Evolutionary conservation across 495 filamentous ascomycete genomes (phyloP).

Genomic region (Extremus antarcticus): DNA sequence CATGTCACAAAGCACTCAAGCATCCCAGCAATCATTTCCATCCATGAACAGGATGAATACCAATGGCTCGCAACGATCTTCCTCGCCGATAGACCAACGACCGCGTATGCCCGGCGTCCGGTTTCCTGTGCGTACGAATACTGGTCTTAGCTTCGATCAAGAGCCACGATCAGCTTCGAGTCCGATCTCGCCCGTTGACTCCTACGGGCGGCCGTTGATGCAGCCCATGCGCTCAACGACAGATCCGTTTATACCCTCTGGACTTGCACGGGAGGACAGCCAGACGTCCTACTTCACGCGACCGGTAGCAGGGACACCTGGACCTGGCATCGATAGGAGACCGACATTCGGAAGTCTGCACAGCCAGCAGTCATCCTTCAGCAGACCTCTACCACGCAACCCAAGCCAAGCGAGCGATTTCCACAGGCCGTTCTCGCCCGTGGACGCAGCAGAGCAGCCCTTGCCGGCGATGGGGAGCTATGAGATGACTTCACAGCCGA

Average conservation of each 20-base stretch:
- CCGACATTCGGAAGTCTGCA: conserved; percentile 11
- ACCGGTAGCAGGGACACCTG: neutral
- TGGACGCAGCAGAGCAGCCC: neutral
- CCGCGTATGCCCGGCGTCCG: conserved; percentile 4
- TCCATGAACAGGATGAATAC: conserved; percentile 5
- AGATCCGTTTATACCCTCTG: conserved; percentile 3
- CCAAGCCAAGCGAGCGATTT: neutral
- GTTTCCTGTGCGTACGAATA: conserved; percentile 15
- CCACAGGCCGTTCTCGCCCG: neutral
- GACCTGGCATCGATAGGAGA: neutral
- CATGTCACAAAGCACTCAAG: conserved; percentile 8
- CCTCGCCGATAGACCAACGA: conserved; percentile 3
- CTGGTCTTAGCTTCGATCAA: conserved; percentile 17
- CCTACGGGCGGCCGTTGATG: conserved; percentile 3
- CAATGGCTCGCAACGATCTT: conserved; percentile 1
- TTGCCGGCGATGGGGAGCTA: conserved; percentile 8
- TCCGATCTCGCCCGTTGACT: neutral
- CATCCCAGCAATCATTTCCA: neutral
- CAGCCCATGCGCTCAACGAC: conserved; percentile 6
- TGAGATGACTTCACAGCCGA: conserved; percentile 19
- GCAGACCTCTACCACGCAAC: conserved; percentile 6
- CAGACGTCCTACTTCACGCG: conserved; percentile 4
- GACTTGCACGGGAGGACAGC: conserved; percentile 6
- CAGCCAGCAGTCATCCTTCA: conserved; percentile 18
- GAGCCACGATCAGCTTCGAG: conserved; percentile 4